phyloP scores from a whole-genome alignment of 345 rosid species.

The Hypericum perforatum region DNA sequence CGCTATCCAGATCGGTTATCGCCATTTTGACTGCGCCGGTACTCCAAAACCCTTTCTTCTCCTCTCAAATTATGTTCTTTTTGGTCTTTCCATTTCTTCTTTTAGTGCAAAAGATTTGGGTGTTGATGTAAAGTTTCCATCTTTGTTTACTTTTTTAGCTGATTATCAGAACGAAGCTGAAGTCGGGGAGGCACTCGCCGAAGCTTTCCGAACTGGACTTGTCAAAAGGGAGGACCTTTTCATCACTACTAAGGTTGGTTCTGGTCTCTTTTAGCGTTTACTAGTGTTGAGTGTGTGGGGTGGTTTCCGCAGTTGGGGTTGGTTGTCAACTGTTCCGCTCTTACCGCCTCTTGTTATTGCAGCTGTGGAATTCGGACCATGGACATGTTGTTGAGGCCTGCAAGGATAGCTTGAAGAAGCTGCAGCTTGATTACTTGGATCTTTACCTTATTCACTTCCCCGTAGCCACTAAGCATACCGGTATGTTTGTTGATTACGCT shows the following conservation, averaged over 20 bases:
- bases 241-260: constrained; percentile 64
- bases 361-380: constrained; percentile 98
- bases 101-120: background rate
- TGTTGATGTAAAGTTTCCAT: background rate
- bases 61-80: background rate
- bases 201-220: constrained; percentile 48
- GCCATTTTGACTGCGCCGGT: constrained; percentile 96
- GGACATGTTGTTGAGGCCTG: constrained; percentile 84
- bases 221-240: constrained; percentile 82
- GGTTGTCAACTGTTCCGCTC: background rate
- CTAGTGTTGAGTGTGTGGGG: background rate
- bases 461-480: constrained; percentile 70
- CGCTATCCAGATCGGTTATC: constrained; percentile 77
- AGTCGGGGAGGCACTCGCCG: constrained; percentile 67
- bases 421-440: constrained; percentile 78
- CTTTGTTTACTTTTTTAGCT: constrained; percentile 27
- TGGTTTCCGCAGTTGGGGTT: no score
- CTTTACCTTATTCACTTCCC: constrained; percentile 87
- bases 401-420: constrained; percentile 78
- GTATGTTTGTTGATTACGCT: constrained; percentile 18
- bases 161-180: constrained; percentile 64
- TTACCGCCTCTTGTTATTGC: constrained; percentile 7
- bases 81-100: constrained; percentile 1
- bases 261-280: background rate
- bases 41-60: background rate